phyloP scores from a whole-genome alignment of 2,329 filamentous ascomycete genomes.

The Paecilomyces variotii region DNA sequence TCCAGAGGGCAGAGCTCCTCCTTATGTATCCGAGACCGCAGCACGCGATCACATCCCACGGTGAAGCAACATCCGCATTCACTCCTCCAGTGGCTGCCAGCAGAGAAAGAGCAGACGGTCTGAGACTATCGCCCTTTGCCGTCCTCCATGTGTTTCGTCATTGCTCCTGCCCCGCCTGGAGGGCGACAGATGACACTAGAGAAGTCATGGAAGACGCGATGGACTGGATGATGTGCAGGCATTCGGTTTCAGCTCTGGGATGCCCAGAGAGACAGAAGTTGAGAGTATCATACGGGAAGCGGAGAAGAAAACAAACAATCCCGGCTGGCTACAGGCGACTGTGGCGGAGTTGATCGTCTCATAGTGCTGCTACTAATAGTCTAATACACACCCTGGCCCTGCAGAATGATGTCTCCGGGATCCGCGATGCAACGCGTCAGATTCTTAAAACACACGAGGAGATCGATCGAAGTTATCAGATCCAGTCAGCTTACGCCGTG shows the following conservation, averaged over 20 bases:
- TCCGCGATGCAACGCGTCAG: not conserved
- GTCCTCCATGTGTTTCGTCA: not conserved
- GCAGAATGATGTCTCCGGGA: not conserved
- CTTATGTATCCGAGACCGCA: not conserved
- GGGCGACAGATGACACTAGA: not conserved
- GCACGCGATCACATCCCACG: not conserved
- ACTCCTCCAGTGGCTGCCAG: not conserved
- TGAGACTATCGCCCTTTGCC: not conserved
- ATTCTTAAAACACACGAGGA: not conserved
- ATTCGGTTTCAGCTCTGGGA: not conserved
- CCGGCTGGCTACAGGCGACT: not conserved
- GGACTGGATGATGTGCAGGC: not conserved
- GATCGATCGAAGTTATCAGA: not conserved
- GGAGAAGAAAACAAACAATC: not conserved
- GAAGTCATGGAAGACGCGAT: not conserved
- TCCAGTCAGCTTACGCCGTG: not conserved
- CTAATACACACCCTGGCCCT: not conserved
- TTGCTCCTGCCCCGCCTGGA: not conserved
- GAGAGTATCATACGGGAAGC: not conserved
- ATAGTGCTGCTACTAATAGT: not conserved
- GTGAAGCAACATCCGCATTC: not conserved
- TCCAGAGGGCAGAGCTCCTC: not conserved
- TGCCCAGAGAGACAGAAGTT: too few species aligned
- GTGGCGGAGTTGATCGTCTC: not conserved
- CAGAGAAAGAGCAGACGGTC: not conserved